Evolutionary conservation across 2,329 filamentous ascomycete species (phyloP).

Genomic region (Penicillium italicum): DNA sequence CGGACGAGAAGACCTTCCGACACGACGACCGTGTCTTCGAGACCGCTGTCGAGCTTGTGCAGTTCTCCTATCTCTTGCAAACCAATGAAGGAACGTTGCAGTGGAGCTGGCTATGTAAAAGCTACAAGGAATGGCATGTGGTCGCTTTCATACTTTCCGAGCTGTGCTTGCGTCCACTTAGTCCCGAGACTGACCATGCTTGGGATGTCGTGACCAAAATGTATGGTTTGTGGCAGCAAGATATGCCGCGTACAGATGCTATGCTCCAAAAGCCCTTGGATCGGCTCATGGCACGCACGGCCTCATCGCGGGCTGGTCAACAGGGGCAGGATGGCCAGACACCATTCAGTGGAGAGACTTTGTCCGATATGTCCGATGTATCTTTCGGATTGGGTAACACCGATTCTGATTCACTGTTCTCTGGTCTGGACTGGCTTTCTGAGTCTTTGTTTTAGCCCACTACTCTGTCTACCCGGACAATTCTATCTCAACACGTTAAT

Average conservation of each 20-base stretch:
- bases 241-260: slow-evolving; percentile 1
- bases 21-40: slow-evolving; percentile 58
- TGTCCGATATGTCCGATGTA: background rate
- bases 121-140: slow-evolving; percentile 57
- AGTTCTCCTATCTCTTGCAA: slow-evolving; percentile 60
- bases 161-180: slow-evolving; percentile 39
- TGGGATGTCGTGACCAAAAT: slow-evolving; percentile 26
- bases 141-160: slow-evolving; percentile 55
- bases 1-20: background rate
- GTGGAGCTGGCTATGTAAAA: slow-evolving; percentile 57
- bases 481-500: background rate
- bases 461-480: background rate
- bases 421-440: background rate
- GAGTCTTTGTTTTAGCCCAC: background rate
- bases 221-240: slow-evolving; percentile 17
- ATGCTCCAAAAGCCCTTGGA: slow-evolving; percentile 15
- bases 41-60: slow-evolving; percentile 63
- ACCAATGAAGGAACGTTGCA: slow-evolving; percentile 52
- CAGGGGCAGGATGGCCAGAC: background rate
- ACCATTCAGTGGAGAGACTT: background rate
- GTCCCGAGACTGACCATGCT: slow-evolving; percentile 19
- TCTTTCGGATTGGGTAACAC: background rate
- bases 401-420: background rate
- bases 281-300: slow-evolving; percentile 18
- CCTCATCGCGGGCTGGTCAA: background rate